These are phyloP conservation scores for Sodiomyces alkalinus DNA, from an alignment of 2,329 filamentous ascomycete genomes.

Conservation along the genomic window DNA sequence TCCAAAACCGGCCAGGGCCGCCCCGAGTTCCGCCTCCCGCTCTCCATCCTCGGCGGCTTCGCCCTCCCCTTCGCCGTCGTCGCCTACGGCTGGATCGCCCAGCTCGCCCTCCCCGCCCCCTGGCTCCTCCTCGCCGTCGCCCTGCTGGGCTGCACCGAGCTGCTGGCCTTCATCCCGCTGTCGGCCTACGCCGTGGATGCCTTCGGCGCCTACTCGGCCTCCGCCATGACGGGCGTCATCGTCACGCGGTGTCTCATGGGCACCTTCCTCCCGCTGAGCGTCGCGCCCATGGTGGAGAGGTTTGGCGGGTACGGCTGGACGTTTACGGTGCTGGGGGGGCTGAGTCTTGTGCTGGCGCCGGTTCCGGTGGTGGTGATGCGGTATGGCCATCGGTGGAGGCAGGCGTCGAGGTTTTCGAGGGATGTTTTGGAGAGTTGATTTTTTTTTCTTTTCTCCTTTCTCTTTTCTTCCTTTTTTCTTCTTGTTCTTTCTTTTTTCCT, in stretches of 20 bases:
- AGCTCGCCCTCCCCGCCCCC: conserved; percentile 24
- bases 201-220: conserved; percentile 38
- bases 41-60: conserved; percentile 30
- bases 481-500: too few species aligned
- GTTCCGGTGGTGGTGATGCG: conserved; percentile 33
- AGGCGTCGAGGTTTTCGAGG: conserved; percentile 32
- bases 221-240: conserved; percentile 40
- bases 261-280: conserved; percentile 38
- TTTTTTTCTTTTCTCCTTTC: neutral
- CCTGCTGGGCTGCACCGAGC: conserved; percentile 28
- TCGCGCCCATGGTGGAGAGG: conserved; percentile 27
- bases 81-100: conserved; percentile 35
- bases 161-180: conserved; percentile 32
- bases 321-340: conserved; percentile 26
- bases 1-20: conserved; percentile 19
- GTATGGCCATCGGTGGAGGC: conserved; percentile 36
- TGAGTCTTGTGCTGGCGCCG: conserved; percentile 28
- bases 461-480: too few species aligned
- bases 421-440: conserved; percentile 4
- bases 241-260: conserved; percentile 38
- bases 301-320: conserved; percentile 35
- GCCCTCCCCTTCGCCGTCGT: conserved; percentile 27
- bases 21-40: conserved; percentile 39
- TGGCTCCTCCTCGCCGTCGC: conserved; percentile 26
- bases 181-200: conserved; percentile 42